Evolutionary conservation across 176 grass and related monocot species (phyloP).

Genomic region (Rhynchospora tenuis): DNA sequence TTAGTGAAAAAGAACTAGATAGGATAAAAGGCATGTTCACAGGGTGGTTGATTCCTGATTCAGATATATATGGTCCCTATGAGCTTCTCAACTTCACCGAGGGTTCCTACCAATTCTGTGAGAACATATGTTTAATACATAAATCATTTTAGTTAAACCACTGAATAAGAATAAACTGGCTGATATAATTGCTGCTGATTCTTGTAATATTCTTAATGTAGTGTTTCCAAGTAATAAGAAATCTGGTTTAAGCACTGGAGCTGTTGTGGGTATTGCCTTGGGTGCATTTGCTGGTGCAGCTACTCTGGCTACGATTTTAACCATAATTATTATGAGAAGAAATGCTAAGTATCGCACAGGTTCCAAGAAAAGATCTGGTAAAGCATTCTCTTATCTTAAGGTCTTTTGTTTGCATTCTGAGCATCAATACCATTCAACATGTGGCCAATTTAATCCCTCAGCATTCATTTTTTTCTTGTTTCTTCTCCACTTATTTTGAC

Average conservation of each 20-base stretch:
- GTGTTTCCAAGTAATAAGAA: constrained; percentile 33
- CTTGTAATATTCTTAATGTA: constrained; percentile 16
- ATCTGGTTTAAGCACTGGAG: constrained; percentile 55
- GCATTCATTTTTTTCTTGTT: not conserved
- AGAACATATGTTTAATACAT: constrained; percentile 15
- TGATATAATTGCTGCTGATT: constrained; percentile 3
- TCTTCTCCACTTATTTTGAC: not conserved
- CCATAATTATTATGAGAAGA: constrained; percentile 59
- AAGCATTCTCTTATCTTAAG: constrained; percentile 25
- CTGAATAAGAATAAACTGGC: not conserved
- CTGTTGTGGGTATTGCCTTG: constrained; percentile 39
- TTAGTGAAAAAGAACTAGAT: constrained; percentile 56
- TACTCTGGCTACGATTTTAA: constrained; percentile 46
- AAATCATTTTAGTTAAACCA: constrained; percentile 1
- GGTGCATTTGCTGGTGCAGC: constrained; percentile 47
- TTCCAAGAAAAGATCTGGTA: constrained; percentile 56
- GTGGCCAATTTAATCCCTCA: constrained; percentile 36
- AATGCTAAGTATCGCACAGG: constrained; percentile 31
- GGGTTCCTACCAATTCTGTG: constrained; percentile 54
- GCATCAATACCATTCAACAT: constrained; percentile 30
- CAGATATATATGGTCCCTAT: constrained; percentile 92
- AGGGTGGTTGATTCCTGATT: constrained; percentile 72
- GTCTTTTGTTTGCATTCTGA: not conserved
- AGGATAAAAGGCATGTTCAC: constrained; percentile 51
- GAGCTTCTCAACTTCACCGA: constrained; percentile 84